These are phyloP conservation scores for Alternaria brassicae DNA, from an alignment of 2,329 filamentous ascomycete species.

Conservation along the genomic window DNA sequence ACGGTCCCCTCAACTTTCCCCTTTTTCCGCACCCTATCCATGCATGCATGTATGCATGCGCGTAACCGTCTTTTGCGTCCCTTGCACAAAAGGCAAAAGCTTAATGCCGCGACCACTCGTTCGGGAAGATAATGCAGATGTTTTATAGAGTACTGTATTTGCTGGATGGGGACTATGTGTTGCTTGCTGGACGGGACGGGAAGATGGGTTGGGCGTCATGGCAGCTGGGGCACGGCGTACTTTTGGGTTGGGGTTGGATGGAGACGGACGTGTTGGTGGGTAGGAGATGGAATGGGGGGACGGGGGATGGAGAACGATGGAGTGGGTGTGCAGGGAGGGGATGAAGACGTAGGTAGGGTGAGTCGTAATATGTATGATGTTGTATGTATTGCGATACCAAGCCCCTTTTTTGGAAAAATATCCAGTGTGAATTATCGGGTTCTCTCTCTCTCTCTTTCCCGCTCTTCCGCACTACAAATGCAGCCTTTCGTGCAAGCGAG, in stretches of 20 bases:
- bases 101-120: slow-evolving; percentile 41
- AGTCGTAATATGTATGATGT: neutral
- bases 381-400: neutral
- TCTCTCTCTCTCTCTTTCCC: neutral
- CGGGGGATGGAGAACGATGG: neutral
- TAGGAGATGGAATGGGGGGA: neutral
- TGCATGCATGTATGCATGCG: no score
- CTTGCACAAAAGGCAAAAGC: slow-evolving; percentile 25
- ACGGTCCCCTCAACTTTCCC: slow-evolving; percentile 12
- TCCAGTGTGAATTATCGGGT: neutral
- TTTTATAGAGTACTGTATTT: slow-evolving; percentile 13
- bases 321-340: neutral
- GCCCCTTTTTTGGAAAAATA: neutral
- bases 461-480: neutral
- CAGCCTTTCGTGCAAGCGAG: neutral
- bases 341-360: neutral
- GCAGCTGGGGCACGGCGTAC: slow-evolving; percentile 2
- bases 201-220: no score
- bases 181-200: neutral
- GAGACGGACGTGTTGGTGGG: no score
- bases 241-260: neutral
- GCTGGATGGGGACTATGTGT: neutral
- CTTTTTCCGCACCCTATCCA: no score
- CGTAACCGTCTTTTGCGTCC: slow-evolving; percentile 19
- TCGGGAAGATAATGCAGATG: slow-evolving; percentile 36